Base-by-base conservation (phyloP, 805 yeast genomes). In the Candida vartiovaarae region DNA sequence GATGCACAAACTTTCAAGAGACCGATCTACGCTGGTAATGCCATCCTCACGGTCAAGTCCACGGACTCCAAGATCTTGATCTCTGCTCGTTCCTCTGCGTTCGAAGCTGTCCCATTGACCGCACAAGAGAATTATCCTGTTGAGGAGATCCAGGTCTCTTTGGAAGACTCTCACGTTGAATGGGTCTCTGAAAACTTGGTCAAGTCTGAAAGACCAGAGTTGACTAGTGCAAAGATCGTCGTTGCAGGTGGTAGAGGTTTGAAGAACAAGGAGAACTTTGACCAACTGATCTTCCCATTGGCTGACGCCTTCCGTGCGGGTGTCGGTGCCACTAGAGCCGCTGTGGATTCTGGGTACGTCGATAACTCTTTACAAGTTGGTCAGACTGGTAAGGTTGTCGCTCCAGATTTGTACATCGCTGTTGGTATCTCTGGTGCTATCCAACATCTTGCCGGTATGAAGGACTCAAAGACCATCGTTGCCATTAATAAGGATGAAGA, bases 361-460 rank as follows among this genome's bases (percentile, higher is more conserved):
- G 98, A 93, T 61, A 93, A 91, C 68, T 89, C 98, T 7, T 74
- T 91, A 56, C 99, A 91, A 67, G 90, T 91, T 49, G 99, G 99
- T 43, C 99, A 91, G 68, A 91, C 99, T 8, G 99, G 99, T 55
- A 93, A 93, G 65, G 90, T 90, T 43, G 95, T 93, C 31, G 98
- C 98, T 6, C 99, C 99, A 34, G 96, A 90, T 35, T 74, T 90
- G 50, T 93, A 93, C 63, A 66, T 93, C 38, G 98, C 97, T 3
- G 80, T 90, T 35, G 99, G 99, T 51, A 78, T 93, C 45, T 84
- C 95, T 23, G 99, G 99, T 49, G 99, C 99, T 30, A 91, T 91
- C 59, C 99, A 91, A 69, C 99, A 91, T 67, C 71, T 93, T 58
- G 99, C 99, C 2, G 99, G 99, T 52, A 91, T 91, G 97, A 91